Percentiles rank a stretch among this genome's conserved stretches.
phyloP scores from a whole-genome alignment of 2,329 filamentous ascomycete genomes.

The Fusarium austroafricanum region DNA sequence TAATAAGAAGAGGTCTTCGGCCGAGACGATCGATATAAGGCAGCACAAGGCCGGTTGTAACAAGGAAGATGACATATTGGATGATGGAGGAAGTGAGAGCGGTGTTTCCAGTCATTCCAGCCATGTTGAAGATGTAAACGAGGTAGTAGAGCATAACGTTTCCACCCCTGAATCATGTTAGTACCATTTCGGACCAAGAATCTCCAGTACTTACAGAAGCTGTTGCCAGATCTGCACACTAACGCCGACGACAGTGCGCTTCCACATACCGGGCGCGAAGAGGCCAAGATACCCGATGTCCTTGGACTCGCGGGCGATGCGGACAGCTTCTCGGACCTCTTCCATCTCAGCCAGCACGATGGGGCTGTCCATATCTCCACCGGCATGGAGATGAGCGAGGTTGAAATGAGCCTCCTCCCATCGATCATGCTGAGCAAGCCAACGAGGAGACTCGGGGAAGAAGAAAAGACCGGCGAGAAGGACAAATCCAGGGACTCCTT shows the following conservation, averaged over 20 bases:
- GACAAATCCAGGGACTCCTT: conserved; percentile 70
- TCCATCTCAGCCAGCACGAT: conserved; percentile 68
- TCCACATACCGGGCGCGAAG: conserved; percentile 62
- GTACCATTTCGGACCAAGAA: accelerated
- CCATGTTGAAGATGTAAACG: conserved; percentile 72
- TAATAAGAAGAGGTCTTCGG: conserved; percentile 59
- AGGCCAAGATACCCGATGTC: conserved; percentile 56
- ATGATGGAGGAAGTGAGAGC: conserved; percentile 63
- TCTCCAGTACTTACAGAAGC: conserved; percentile 49
- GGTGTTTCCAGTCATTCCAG: conserved; percentile 58
- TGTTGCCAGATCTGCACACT: conserved; percentile 67
- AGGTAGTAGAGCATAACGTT: conserved; percentile 71
- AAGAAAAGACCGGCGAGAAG: conserved; percentile 69
- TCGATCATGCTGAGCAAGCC: conserved; percentile 71
- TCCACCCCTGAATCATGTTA: conserved; percentile 52
- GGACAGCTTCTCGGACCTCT: conserved; percentile 60
- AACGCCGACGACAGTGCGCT: conserved; percentile 62
- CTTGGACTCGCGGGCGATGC: conserved; percentile 52
- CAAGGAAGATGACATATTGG: conserved; percentile 66
- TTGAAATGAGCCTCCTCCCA: conserved; percentile 65
- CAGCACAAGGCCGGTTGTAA: conserved; percentile 62
- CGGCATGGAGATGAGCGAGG: conserved; percentile 68
- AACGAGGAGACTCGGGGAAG: conserved; percentile 71
- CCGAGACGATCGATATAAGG: conserved; percentile 63
- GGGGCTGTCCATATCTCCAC: conserved; percentile 64